Percentiles rank a stretch among this genome's conserved stretches.
phyloP scores from a whole-genome alignment of 1,284 basidiomycete species.

The Leccinum griseonigrum region DNA sequence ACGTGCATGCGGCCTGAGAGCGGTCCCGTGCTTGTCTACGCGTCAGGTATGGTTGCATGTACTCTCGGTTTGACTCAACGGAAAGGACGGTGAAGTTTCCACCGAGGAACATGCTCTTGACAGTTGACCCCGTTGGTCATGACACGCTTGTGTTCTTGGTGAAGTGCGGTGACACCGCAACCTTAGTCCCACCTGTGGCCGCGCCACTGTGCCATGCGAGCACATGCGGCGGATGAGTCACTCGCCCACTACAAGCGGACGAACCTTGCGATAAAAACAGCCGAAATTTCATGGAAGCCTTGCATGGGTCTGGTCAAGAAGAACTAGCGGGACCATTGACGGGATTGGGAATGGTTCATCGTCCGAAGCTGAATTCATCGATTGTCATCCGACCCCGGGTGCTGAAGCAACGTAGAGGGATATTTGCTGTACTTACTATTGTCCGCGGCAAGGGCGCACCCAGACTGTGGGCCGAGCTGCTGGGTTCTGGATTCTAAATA shows the following conservation, averaged over 20 bases:
- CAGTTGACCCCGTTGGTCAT: neutral
- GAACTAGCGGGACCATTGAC: neutral
- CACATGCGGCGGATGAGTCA: neutral
- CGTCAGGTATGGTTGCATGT: neutral
- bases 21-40: neutral
- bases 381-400: neutral
- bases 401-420: neutral
- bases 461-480: neutral
- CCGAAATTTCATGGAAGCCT: conserved; percentile 11
- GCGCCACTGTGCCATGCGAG: neutral
- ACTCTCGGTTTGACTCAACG: neutral
- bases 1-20: neutral
- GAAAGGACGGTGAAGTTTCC: neutral
- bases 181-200: conserved; percentile 1
- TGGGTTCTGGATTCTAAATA: neutral
- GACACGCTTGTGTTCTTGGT: neutral
- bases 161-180: conserved; percentile 7
- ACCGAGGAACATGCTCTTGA: neutral
- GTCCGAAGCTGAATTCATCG: neutral
- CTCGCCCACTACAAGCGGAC: conserved; percentile 1
- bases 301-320: neutral
- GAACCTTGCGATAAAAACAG: conserved; percentile 6
- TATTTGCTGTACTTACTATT: neutral
- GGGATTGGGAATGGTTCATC: neutral
- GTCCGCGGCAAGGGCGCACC: neutral